Base-by-base conservation (phyloP, 148 eudicot genomes). In the Euryodendron excelsum region DNA sequence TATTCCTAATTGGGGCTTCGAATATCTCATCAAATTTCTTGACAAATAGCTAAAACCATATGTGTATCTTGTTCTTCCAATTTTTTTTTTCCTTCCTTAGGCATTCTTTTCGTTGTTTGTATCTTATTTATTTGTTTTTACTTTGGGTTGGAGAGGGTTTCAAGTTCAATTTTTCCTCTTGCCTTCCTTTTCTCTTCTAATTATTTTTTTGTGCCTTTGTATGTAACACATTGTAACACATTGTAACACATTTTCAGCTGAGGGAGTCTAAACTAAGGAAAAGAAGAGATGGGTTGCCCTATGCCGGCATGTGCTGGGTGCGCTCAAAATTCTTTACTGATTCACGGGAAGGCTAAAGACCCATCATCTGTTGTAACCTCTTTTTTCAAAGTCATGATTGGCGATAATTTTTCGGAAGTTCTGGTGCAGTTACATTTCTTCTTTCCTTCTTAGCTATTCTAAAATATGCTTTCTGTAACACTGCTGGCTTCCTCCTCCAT, bases 331-430 rank as follows among this genome's bases (percentile, higher is more conserved):
- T 89, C 91, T 68, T 9, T 75, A 65, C 20, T 76, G 68, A 78
- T 81, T 61, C 91, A 88, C 68, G 47, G 61, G 47, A 69, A 66
- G 79, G 80, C 78, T 72, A 81, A 73, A 61, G 85, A 84, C 72
- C 85, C 89, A 11, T 80, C 88, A 64, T 56, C 84, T 27, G 74
- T 60, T 5, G 87, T 88, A 25, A 30, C 74, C 11, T 85, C 90
- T 37, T 92, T 91, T 78, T 85, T 89, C 81, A 90, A 91, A 85
- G 71, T 91, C 69, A 76, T 83, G 86, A n/a, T 80, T 52, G 86
- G 84, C 12, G 81, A 79, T 21, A 72, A 67, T 13, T 91, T 80
- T 73, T 73, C 80, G 33, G 77, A 87, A 76, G 31, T 80, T 21
- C 56, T 91, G 93, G 93, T 89, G 89, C 75, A 77, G 56, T 52